A percentile compares a stretch with the other conserved stretches of the same genome.
These are phyloP conservation scores for Camellia oleifera DNA, from an alignment of 179 eudicot genomes.

Conservation along the genomic window DNA sequence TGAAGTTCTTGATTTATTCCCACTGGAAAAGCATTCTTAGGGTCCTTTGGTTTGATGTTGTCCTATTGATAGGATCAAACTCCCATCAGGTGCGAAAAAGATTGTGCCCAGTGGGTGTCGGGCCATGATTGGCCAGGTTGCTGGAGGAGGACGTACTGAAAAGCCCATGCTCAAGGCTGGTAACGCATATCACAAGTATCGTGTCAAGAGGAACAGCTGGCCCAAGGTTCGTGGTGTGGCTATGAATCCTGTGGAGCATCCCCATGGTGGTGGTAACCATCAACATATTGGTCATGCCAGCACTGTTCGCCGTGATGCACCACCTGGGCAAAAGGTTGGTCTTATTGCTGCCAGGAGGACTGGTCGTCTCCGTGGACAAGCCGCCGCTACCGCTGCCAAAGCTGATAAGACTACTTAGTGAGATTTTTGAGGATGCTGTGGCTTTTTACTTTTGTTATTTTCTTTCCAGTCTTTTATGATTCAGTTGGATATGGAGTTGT, in stretches of 20 bases:
- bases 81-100: conserved; percentile 59
- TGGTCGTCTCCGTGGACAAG: conserved; percentile 57
- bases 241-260: conserved; percentile 67
- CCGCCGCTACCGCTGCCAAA: conserved; percentile 53
- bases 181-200: conserved; percentile 55
- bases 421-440: neutral
- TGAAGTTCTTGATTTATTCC: neutral
- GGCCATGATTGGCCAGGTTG: conserved; percentile 62
- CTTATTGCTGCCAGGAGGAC: conserved; percentile 63
- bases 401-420: conserved; percentile 36
- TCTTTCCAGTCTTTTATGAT: neutral
- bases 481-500: neutral
- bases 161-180: conserved; percentile 59
- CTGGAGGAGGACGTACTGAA: conserved; percentile 63
- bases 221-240: conserved; percentile 73
- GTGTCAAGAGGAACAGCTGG: conserved; percentile 61
- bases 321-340: conserved; percentile 63
- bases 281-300: conserved; percentile 64
- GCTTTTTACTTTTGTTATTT: conserved; percentile 1
- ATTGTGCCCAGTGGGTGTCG: conserved; percentile 54
- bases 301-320: conserved; percentile 57
- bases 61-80: conserved; percentile 34
- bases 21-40: neutral
- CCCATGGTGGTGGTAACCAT: conserved; percentile 73
- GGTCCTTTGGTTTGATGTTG: neutral